Percentiles rank a stretch among this genome's conserved stretches.
Evolutionary conservation across 352 stramenopile species (phyloP).

Genomic region (Phytophthora idaei): DNA sequence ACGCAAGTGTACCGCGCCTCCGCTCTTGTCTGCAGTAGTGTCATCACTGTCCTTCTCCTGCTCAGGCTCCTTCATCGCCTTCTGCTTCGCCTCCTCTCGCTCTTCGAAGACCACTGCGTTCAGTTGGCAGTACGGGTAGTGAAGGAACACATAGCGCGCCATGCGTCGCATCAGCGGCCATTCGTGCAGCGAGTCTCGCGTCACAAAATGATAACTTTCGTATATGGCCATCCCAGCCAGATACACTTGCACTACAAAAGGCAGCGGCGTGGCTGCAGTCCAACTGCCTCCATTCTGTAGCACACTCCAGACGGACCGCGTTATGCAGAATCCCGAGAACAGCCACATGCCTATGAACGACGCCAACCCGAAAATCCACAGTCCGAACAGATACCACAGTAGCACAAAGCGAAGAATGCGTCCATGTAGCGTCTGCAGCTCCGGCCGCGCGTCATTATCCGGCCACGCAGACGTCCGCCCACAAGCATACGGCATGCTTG

Average conservation of each 20-base stretch:
- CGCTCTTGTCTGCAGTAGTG: neutral
- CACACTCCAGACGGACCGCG: neutral
- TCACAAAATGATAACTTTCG: constrained; percentile 48
- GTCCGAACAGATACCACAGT: constrained; percentile 32
- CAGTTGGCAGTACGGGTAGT: constrained; percentile 62
- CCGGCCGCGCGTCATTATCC: constrained; percentile 30
- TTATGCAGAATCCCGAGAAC: constrained; percentile 16
- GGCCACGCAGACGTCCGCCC: constrained; percentile 16
- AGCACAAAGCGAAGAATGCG: constrained; percentile 18
- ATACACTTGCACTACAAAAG: constrained; percentile 33
- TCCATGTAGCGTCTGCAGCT: constrained; percentile 30
- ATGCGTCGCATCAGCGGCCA: constrained; percentile 54
- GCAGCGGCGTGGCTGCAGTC: constrained; percentile 18
- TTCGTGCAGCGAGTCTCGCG: constrained; percentile 22
- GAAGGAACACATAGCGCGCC: constrained; percentile 51
- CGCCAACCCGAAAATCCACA: constrained; percentile 38
- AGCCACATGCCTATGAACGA: constrained; percentile 25
- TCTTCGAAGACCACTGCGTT: constrained; percentile 53
- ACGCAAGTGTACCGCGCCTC: constrained; percentile 6
- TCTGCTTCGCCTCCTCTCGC: constrained; percentile 21
- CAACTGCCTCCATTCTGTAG: constrained; percentile 11
- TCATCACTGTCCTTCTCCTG: constrained; percentile 14
- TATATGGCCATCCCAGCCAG: constrained; percentile 46
- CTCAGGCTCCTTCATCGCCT: constrained; percentile 5
- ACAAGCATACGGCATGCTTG: neutral